A percentile compares a stretch with the other conserved stretches of the same genome.
phyloP scores from a whole-genome alignment of 768 basidiomycete genomes.

The Pleurotus tuoliensis region DNA sequence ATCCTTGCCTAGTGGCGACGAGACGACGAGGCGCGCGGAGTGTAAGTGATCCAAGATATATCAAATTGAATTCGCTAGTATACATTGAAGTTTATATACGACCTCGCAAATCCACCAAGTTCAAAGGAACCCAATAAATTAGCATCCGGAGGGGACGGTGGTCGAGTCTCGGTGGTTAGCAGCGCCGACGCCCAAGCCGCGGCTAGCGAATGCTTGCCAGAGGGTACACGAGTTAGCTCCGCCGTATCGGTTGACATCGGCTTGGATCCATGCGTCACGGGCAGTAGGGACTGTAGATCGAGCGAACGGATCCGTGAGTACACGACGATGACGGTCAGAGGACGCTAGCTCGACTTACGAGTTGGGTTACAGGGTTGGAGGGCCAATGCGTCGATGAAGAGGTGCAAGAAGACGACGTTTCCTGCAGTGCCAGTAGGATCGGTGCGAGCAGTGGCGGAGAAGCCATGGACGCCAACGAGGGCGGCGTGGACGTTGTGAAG shows the following conservation, averaged over 20 bases:
- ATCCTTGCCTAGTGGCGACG: too few species aligned
- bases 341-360: not conserved
- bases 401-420: conserved; percentile 31
- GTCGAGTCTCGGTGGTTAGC: conserved; percentile 23
- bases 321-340: too few species aligned
- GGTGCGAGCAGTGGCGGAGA: conserved; percentile 2
- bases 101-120: not conserved
- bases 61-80: not conserved
- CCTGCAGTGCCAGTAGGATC: conserved; percentile 19
- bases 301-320: not conserved
- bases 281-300: conserved; percentile 14
- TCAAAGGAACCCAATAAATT: not conserved
- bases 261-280: conserved; percentile 35
- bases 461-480: conserved; percentile 3
- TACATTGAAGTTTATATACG: not conserved
- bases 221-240: conserved; percentile 32
- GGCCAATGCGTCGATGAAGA: conserved; percentile 31
- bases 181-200: conserved; percentile 13
- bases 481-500: conserved; percentile 7
- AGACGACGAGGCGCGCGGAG: too few species aligned
- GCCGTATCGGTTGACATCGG: conserved; percentile 31
- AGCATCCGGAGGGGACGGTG: conserved; percentile 29
- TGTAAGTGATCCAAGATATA: too few species aligned
- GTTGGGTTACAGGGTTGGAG: conserved; percentile 30
- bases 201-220: conserved; percentile 35